Base-by-base conservation (phyloP, 345 rosid species). In the Melaleuca alternifolia region DNA sequence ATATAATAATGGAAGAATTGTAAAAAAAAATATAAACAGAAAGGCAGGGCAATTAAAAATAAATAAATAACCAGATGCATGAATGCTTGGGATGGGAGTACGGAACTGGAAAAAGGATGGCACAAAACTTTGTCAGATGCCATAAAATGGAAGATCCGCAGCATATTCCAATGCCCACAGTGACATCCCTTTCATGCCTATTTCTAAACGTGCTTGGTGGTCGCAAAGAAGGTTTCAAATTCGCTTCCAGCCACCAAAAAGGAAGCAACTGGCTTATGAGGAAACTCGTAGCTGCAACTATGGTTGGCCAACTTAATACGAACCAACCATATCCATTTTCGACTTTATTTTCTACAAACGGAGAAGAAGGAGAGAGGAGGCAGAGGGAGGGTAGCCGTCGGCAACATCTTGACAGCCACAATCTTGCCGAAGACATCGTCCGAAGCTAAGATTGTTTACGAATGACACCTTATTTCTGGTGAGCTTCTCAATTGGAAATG, bases 141-240 rank as follows among this genome's bases (percentile, higher is more conserved):
- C 53, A 33, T 1, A 33, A 56, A 48, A 85, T 85, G 53, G 79
- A 85, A 85, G 30, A 84, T 84, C 85, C 85, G 65, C 28, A 84
- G 62, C 85, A 84, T 52, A 30, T 33, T 84, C 85, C 28, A 3
- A 3, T 28, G 44, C 85, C 33, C 89, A 57, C 79, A 71, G 50
- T 82, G 77, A 85, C 88, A 84, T 86, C 87, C 23, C 46, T 65
- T 65, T 65, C 77, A 5, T 33, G 46, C 23, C 0, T 18, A 79
- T 16, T 50, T 26, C 15, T 6, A 54, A 48, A 18, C 28, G 82
- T 11, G 5, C 21, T 79, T 48, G 48, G 79, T 13, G 26, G 46
- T 71, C 79, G 13, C 24, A n/a, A 50, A 30, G n/a, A 57, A 50
- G 62, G 56, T 59, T 82, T 46, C 41, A 52, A 48, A 83, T 83